Percentiles rank a stretch among this genome's conserved stretches.
These are phyloP conservation scores for Pueraria montana DNA, from an alignment of 306 rosid genomes.

Conservation along the genomic window DNA sequence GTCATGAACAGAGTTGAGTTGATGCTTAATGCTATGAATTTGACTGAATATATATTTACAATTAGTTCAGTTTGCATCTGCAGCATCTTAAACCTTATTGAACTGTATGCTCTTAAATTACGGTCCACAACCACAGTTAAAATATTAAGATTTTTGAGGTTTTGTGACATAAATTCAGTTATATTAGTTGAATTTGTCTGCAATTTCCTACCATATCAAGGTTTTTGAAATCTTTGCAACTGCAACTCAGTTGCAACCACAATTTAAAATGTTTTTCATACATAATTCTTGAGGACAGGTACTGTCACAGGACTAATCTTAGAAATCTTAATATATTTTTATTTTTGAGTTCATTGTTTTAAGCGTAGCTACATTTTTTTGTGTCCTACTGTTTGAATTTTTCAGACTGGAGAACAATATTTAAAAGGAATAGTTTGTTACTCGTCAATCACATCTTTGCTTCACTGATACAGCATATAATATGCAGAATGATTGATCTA, in stretches of 20 bases:
- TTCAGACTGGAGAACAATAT: neutral
- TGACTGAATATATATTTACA: neutral
- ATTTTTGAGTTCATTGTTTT: too few relatives aligned
- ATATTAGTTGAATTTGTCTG: neutral
- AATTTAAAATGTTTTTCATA: too few relatives aligned
- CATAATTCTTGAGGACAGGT: too few relatives aligned
- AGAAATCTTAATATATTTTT: too few relatives aligned
- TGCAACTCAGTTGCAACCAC: neutral
- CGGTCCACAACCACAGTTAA: neutral
- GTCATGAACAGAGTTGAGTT: neutral
- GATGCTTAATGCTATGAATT: neutral
- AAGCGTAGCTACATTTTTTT: too few relatives aligned
- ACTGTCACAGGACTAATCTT: too few relatives aligned
- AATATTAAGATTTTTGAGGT: neutral
- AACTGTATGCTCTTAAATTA: too few relatives aligned
- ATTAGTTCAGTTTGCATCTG: neutral
- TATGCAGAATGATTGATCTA: slow-evolving; percentile 3
- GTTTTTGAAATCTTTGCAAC: neutral
- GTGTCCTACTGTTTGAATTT: too few relatives aligned
- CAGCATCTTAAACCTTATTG: neutral
- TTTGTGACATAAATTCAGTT: neutral
- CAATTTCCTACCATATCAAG: neutral
- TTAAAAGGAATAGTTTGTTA: neutral
- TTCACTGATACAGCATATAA: neutral
- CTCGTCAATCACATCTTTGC: neutral